Evolutionary conservation across 2,329 filamentous ascomycete species (phyloP).

Genomic region (Colletotrichum sp.): DNA sequence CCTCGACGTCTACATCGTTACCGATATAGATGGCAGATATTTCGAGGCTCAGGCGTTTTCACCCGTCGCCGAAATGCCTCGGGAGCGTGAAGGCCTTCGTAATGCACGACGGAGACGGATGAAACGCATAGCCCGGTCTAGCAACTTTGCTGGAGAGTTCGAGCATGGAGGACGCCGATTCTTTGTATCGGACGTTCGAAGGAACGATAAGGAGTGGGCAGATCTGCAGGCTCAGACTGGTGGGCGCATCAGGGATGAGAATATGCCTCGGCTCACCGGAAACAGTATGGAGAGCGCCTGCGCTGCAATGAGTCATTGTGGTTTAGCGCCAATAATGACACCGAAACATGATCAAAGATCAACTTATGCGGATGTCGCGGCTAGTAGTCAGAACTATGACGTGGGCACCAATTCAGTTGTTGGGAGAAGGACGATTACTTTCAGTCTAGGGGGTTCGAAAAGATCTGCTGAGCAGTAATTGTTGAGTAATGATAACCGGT

Average conservation of each 20-base stretch:
- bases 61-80: not conserved
- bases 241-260: not conserved
- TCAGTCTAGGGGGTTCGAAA: not conserved
- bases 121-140: not conserved
- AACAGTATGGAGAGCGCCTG: not conserved
- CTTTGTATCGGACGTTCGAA: not conserved
- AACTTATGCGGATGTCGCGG: not conserved
- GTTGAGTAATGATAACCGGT: not conserved
- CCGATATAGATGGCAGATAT: not conserved
- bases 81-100: not conserved
- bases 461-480: not conserved
- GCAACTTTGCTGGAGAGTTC: not conserved
- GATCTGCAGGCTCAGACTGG: not conserved
- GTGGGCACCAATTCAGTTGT: not conserved
- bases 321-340: too few species aligned
- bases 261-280: not conserved
- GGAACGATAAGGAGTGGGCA: not conserved
- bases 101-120: not conserved
- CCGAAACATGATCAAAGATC: not conserved
- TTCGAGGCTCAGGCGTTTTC: not conserved
- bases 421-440: not conserved
- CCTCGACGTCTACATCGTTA: not conserved
- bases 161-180: not conserved
- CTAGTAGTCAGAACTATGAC: not conserved
- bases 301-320: not conserved